Conservation (phyloP, 345 rosid species). For the Litchi chinensis region DNA sequence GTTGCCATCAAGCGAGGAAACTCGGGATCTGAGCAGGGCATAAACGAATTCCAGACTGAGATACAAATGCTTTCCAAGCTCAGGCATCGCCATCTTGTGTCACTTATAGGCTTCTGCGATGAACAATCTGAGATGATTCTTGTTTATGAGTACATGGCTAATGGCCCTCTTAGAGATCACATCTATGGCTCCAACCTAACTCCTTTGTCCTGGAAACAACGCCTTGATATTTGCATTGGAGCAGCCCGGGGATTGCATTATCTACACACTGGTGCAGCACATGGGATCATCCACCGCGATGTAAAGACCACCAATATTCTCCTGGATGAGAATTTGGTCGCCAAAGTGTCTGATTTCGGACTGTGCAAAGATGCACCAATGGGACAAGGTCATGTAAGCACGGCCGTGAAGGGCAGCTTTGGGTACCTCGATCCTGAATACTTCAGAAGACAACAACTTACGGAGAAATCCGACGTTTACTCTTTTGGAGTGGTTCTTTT, state of each 20-base stretch:
- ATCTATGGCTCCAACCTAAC: constrained; percentile 58
- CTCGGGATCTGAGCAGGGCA: constrained; percentile 74
- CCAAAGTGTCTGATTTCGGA: constrained; percentile 85
- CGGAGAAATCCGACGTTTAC: constrained; percentile 87
- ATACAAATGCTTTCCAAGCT: constrained; percentile 84
- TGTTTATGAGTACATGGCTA: constrained; percentile 85
- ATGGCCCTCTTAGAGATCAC: constrained; percentile 85
- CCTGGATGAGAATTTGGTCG: constrained; percentile 74
- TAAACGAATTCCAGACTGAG: constrained; percentile 86
- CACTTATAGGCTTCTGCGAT: constrained; percentile 79
- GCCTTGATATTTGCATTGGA: constrained; percentile 81
- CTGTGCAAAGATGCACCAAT: constrained; percentile 72
- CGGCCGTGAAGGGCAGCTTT: constrained; percentile 88
- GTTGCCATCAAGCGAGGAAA: constrained; percentile 74
- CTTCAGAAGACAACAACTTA: constrained; percentile 80
- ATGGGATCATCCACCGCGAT: constrained; percentile 81
- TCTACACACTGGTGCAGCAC: constrained; percentile 77
- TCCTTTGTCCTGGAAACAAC: constrained; percentile 74
- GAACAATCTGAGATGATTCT: constrained; percentile 83
- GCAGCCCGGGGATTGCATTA: constrained; percentile 84
- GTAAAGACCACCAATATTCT: constrained; percentile 88
- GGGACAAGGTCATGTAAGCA: constrained; percentile 78
- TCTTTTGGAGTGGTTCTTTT: constrained; percentile 87
- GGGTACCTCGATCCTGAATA: constrained; percentile 88
- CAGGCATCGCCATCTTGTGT: constrained; percentile 80